These are phyloP conservation scores for Heterobasidion occidentale DNA, from an alignment of 1,284 basidiomycete genomes.

Conservation along the genomic window DNA sequence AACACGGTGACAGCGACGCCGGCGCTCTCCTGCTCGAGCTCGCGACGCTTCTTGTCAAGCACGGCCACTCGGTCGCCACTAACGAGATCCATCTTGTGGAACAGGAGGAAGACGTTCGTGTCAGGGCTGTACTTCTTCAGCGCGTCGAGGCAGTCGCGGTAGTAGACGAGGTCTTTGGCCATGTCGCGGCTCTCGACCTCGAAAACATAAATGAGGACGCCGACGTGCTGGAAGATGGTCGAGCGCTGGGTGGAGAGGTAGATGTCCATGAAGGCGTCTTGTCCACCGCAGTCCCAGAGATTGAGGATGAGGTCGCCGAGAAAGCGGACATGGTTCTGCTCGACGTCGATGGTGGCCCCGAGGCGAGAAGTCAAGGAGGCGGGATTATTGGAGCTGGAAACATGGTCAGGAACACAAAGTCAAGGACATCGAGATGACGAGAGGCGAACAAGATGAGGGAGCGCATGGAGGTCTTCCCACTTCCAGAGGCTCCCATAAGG, in stretches of 20 bases:
- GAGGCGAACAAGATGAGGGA: constrained; percentile 91
- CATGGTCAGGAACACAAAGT: neutral
- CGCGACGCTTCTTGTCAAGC: constrained; percentile 63
- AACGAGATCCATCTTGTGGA: constrained; percentile 96
- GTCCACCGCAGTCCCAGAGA: constrained; percentile 98
- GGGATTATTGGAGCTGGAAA: constrained; percentile 81
- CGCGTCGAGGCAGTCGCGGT: constrained; percentile 78
- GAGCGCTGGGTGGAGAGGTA: constrained; percentile 87
- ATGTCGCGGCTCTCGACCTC: constrained; percentile 79
- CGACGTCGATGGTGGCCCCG: constrained; percentile 96
- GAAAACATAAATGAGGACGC: constrained; percentile 97
- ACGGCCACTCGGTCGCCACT: constrained; percentile 44
- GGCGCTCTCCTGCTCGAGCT: constrained; percentile 60
- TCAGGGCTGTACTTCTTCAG: constrained; percentile 72
- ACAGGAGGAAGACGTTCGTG: constrained; percentile 82
- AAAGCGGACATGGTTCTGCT: constrained; percentile 96
- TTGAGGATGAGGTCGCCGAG: constrained; percentile 91
- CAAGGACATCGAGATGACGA: constrained; percentile 4
- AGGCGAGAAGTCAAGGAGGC: constrained; percentile 87
- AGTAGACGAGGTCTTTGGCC: constrained; percentile 80
- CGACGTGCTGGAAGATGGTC: constrained; percentile 93
- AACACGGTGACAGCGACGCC: constrained; percentile 61
- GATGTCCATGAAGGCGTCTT: constrained; percentile 96
- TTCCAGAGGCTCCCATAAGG: constrained; percentile 91
- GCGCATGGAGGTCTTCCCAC: constrained; percentile 94